Conservation (phyloP, 2,329 filamentous ascomycete genomes). For the Fusarium bulbicola region DNA sequence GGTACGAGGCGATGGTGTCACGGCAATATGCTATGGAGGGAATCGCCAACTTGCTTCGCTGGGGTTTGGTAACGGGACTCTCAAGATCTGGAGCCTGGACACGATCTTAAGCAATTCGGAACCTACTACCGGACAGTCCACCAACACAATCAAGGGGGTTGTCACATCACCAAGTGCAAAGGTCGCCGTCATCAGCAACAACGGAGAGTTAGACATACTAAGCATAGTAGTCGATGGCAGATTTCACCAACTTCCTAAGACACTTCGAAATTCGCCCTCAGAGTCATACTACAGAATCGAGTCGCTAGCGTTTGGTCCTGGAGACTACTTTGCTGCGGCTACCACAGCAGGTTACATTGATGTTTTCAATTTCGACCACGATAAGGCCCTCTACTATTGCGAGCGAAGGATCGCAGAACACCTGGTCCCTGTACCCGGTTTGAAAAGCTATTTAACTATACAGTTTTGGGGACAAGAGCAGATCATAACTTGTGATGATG, state of each 20-base stretch:
- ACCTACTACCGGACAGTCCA: rapidly evolving
- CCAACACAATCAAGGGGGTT: rapidly evolving
- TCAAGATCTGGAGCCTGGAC: background rate
- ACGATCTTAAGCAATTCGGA: rapidly evolving
- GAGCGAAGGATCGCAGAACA: background rate
- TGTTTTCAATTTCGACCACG: too few species aligned
- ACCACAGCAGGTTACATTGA: too few species aligned
- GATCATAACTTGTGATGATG: rapidly evolving
- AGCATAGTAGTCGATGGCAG: rapidly evolving
- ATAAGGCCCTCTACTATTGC: background rate
- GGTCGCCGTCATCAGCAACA: rapidly evolving
- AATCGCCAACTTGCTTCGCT: background rate
- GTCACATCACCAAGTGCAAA: rapidly evolving
- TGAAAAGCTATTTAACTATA: rapidly evolving
- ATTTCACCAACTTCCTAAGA: background rate
- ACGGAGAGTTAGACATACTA: rapidly evolving
- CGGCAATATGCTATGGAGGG: rapidly evolving
- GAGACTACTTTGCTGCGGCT: too few species aligned
- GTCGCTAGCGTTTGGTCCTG: too few species aligned
- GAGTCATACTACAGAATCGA: rapidly evolving
- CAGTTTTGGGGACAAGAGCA: background rate
- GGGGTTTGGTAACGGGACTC: rapidly evolving
- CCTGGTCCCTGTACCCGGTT: rapidly evolving
- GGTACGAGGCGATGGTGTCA: rapidly evolving
- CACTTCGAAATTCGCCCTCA: rapidly evolving